Evolutionary conservation across 176 grass and related monocot genomes (phyloP).

Genomic region (Lolium multiflorum): DNA sequence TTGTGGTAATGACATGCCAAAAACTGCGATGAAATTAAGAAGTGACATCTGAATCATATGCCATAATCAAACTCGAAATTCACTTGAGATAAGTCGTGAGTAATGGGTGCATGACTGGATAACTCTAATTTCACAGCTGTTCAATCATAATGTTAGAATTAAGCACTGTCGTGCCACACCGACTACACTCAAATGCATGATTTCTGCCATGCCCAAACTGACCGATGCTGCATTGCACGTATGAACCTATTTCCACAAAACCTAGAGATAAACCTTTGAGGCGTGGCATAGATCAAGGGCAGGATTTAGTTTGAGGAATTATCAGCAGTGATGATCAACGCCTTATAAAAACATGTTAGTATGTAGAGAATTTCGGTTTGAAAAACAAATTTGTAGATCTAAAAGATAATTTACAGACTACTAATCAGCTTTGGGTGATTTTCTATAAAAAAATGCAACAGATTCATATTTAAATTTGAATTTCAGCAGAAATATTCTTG

Average conservation of each 20-base stretch:
- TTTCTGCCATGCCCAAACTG: neutral
- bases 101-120: conserved; percentile 14
- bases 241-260: conserved; percentile 8
- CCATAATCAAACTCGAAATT: conserved; percentile 38
- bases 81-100: conserved; percentile 37
- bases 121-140: conserved; percentile 7
- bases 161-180: neutral
- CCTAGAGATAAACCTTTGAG: neutral
- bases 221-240: neutral
- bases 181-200: neutral
- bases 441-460: neutral
- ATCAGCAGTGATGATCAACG: neutral
- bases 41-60: conserved; percentile 38
- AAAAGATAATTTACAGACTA: neutral
- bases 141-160: conserved; percentile 13
- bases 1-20: conserved; percentile 41
- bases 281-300: neutral
- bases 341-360: neutral
- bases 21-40: conserved; percentile 57
- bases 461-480: neutral
- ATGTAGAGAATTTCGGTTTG: neutral
- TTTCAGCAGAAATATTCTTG: neutral
- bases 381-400: neutral
- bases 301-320: neutral
- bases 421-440: neutral